A percentile compares a stretch with the other conserved stretches of the same genome.
phyloP scores from a whole-genome alignment of 495 filamentous ascomycete species.

The Geoglossum glabrum region DNA sequence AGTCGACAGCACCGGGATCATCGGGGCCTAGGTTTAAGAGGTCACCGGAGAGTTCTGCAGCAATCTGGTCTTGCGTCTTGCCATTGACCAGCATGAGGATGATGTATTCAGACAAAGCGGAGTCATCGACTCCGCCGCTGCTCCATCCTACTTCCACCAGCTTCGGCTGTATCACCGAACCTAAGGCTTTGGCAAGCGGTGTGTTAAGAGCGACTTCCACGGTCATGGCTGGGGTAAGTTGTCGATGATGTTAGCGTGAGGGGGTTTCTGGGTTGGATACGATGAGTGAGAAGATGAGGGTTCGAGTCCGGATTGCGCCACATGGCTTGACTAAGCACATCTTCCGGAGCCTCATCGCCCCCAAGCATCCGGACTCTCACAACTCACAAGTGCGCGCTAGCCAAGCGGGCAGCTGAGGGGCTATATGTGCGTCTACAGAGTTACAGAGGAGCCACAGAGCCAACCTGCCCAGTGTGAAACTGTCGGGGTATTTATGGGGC shows the following conservation, averaged over 20 bases:
- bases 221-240: conserved; percentile 35
- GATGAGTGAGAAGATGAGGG: not conserved
- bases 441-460: too few relatives aligned
- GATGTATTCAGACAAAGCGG: conserved; percentile 83
- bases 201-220: conserved; percentile 51
- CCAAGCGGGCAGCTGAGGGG: too few relatives aligned
- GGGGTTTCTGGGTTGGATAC: not conserved
- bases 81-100: conserved; percentile 91
- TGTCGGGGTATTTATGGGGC: too few relatives aligned
- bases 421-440: too few relatives aligned
- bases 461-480: too few relatives aligned
- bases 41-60: conserved; percentile 73
- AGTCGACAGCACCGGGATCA: conserved; percentile 62
- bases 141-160: conserved; percentile 89
- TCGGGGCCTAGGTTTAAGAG: conserved; percentile 66
- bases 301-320: not conserved
- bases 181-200: conserved; percentile 65
- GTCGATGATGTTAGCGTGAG: not conserved
- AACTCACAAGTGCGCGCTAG: not conserved
- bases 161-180: conserved; percentile 68
- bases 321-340: not conserved
- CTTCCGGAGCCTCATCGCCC: not conserved
- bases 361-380: not conserved
- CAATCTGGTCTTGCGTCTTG: conserved; percentile 75
- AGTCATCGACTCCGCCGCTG: conserved; percentile 55